Conservation (phyloP, 495 filamentous ascomycete genomes). For the Aspergillus diversus region DNA sequence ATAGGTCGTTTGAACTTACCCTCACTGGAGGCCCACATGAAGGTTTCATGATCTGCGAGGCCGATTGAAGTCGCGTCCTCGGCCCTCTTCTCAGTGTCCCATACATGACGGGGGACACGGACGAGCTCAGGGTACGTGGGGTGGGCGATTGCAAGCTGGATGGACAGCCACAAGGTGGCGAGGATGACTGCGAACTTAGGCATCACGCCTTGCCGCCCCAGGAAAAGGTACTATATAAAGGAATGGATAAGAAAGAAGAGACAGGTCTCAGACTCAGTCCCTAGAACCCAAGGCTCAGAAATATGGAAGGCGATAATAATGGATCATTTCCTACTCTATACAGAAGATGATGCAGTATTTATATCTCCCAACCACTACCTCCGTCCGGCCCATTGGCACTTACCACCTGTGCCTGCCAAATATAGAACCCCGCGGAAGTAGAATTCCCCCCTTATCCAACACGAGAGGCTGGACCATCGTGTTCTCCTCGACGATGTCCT, state of each 20-base stretch:
- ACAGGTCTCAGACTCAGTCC: too few relatives aligned
- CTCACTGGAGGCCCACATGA: conserved; percentile 12
- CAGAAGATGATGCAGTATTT: too few relatives aligned
- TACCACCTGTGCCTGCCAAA: too few relatives aligned
- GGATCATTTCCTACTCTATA: too few relatives aligned
- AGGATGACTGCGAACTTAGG: background rate
- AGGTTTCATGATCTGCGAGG: conserved; percentile 9
- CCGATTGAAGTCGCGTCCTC: background rate
- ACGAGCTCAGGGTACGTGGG: background rate
- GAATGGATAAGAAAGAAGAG: background rate
- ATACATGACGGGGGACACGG: conserved; percentile 14
- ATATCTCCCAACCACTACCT: too few relatives aligned
- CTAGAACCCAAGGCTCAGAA: too few relatives aligned
- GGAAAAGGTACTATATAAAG: background rate
- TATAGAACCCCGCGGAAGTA: background rate
- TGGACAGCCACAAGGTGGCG: conserved; percentile 1
- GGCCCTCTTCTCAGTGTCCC: conserved; percentile 1
- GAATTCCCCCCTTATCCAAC: background rate
- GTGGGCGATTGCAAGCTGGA: background rate
- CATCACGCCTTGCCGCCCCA: background rate
- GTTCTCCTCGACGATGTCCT: background rate
- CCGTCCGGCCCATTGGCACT: too few relatives aligned
- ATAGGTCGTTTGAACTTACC: background rate
- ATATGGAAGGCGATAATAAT: too few relatives aligned
- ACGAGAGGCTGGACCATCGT: background rate